Base-by-base conservation (phyloP, 345 rosid genomes). In the Euphorbia tirucalli region DNA sequence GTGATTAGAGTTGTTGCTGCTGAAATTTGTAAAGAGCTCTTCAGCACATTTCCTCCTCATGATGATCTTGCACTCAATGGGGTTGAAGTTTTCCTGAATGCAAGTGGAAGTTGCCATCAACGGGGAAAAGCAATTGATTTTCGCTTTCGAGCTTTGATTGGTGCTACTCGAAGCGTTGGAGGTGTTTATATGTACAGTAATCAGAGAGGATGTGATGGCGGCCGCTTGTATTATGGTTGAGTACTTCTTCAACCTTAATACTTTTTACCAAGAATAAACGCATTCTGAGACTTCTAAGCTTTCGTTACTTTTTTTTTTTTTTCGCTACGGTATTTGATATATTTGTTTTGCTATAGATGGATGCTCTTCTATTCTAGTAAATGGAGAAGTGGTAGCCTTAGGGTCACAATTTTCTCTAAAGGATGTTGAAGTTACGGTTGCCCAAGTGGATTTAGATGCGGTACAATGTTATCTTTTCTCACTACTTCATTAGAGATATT, bases 121-220 rank as follows among this genome's bases (percentile, higher is more conserved):
- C 71, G 92, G 59, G 85, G 97, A 75, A 95, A 95, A 85, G 57
- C 70, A 3, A 85, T 90, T 70, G 92, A 90, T 81, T 70, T 89
- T 67, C 96, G 98, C 67, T 66, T 92, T 41, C 87, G 70, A 28
- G 87, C 96, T 71, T 88, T 92, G 75, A 88, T 85, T 62, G 90
- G 90, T 43, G 96, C 93, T 67, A 95, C 98, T 78, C 86, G 87
- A 62, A 70, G 81, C 66, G 93, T 92, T 5, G 99, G 99, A 75
- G 97, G 99, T 48, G 93, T 95, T 69, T 95, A 95, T 81, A 84
- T 95, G 88, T 95, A 95, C 80, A 92, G 99, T 77, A 95, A 95
- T 84, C 99, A 90, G 5, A 96, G 93, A 75, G 99, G 99, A 71
- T 95, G 99, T 65, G 99, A 95, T 84, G 99, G 99, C 48, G 80